Percentiles rank a stretch among this genome's conserved stretches.
These are phyloP conservation scores for Dioszegia aurantiaca DNA, from an alignment of 768 basidiomycete genomes.

Conservation along the genomic window DNA sequence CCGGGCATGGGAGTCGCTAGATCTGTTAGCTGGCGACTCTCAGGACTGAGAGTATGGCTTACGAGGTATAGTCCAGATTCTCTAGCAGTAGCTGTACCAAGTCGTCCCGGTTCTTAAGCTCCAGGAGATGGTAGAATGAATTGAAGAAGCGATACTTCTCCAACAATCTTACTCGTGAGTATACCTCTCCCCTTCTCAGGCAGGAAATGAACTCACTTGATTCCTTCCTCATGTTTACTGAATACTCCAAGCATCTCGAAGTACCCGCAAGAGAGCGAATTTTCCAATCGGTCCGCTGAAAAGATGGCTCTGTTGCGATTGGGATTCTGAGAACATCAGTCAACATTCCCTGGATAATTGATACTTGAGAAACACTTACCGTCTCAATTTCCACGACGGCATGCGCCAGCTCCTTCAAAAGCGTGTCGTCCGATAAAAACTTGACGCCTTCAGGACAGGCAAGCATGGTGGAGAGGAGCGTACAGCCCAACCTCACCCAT, in stretches of 20 bases:
- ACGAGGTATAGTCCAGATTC: conserved; percentile 87
- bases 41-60: conserved; percentile 46
- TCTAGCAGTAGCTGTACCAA: conserved; percentile 86
- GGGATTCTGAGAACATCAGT: conserved; percentile 17
- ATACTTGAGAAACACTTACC: conserved; percentile 55
- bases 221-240: conserved; percentile 81
- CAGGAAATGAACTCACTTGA: conserved; percentile 65
- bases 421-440: conserved; percentile 81
- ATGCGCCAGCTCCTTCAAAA: conserved; percentile 76
- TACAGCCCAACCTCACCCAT: conserved; percentile 83
- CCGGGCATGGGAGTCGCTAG: conserved; percentile 87
- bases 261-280: conserved; percentile 84
- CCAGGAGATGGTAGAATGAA: conserved; percentile 90
- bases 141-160: conserved; percentile 92
- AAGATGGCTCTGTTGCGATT: conserved; percentile 55
- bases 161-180: conserved; percentile 61
- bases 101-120: conserved; percentile 85
- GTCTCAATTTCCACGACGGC: conserved; percentile 91
- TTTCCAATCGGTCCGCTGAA: conserved; percentile 74
- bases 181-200: neutral
- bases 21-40: neutral
- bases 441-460: conserved; percentile 76
- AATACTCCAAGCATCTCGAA: conserved; percentile 92
- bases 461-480: conserved; percentile 76
- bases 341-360: neutral